Conservation (phyloP, 1,284 basidiomycete genomes). For the Erythrobasidium hasegawianum region DNA sequence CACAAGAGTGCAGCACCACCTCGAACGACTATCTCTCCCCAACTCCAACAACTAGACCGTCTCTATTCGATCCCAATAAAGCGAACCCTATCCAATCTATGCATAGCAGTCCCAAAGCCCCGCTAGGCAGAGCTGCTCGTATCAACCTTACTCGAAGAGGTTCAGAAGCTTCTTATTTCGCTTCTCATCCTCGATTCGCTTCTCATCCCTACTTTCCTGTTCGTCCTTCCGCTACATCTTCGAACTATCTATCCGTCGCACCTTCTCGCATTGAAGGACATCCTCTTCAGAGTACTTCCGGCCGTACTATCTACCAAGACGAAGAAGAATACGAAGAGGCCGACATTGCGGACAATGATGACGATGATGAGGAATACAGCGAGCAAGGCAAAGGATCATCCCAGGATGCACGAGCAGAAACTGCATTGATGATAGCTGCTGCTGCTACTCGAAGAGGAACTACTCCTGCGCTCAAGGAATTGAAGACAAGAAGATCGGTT, state of each 20-base stretch:
- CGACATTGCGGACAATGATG: neutral
- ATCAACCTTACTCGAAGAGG: conserved; percentile 8
- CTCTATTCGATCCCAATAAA: too few relatives aligned
- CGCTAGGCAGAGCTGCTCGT: neutral
- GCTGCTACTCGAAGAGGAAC: neutral
- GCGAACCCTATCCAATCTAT: too few relatives aligned
- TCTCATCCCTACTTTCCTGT: conserved; percentile 12
- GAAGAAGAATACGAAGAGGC: too few relatives aligned
- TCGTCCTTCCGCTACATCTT: neutral
- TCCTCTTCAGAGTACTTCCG: neutral
- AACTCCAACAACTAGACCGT: too few relatives aligned
- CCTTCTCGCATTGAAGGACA: neutral
- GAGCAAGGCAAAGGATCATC: neutral
- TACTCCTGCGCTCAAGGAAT: neutral
- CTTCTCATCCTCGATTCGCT: conserved; percentile 3
- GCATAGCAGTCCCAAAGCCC: too few relatives aligned
- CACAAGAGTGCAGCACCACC: too few relatives aligned
- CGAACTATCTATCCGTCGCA: neutral
- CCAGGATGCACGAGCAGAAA: neutral
- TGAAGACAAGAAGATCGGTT: neutral
- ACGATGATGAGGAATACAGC: conserved; percentile 1
- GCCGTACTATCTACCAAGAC: neutral
- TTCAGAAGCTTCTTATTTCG: conserved; percentile 23
- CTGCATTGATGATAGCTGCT: neutral
- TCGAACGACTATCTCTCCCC: too few relatives aligned